Conservation (phyloP, 257 asterid species). For the Solanum paucissectum region DNA sequence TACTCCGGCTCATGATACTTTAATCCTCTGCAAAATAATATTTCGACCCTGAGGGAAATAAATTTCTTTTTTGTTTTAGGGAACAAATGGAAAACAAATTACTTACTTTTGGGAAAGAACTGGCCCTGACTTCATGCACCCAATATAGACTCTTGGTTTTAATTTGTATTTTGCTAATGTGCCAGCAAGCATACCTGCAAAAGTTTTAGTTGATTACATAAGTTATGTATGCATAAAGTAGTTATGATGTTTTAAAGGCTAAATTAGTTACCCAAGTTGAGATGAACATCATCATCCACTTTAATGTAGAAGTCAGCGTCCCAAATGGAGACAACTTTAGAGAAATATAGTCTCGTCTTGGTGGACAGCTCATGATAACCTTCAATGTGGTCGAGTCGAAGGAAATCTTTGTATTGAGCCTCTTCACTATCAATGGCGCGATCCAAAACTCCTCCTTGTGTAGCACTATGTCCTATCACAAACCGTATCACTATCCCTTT, state of each 20-base stretch:
- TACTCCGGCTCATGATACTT: slow-evolving; percentile 77
- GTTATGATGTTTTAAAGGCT: background rate
- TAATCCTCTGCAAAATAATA: slow-evolving; percentile 31
- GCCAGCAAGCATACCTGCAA: slow-evolving; percentile 36
- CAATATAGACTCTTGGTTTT: slow-evolving; percentile 5
- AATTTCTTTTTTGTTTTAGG: background rate
- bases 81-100: background rate
- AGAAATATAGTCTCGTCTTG: slow-evolving; percentile 50
- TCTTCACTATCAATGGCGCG: slow-evolving; percentile 45
- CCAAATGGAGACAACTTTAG: slow-evolving; percentile 53
- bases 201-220: background rate
- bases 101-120: slow-evolving; percentile 19
- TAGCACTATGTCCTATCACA: slow-evolving; percentile 45
- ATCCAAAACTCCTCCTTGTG: slow-evolving; percentile 44
- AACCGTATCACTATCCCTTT: background rate
- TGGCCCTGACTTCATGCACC: background rate
- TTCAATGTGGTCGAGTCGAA: slow-evolving; percentile 50
- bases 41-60: background rate
- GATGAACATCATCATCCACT: slow-evolving; percentile 77
- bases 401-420: slow-evolving; percentile 41
- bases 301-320: slow-evolving; percentile 69
- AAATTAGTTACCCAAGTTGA: slow-evolving; percentile 15
- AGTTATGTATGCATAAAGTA: background rate
- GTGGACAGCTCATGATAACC: slow-evolving; percentile 60
- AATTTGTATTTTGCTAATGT: slow-evolving; percentile 25